Evolutionary conservation across 2,329 filamentous ascomycete genomes (phyloP).

Genomic region (Ophiocordyceps camponoti-leonardi): DNA sequence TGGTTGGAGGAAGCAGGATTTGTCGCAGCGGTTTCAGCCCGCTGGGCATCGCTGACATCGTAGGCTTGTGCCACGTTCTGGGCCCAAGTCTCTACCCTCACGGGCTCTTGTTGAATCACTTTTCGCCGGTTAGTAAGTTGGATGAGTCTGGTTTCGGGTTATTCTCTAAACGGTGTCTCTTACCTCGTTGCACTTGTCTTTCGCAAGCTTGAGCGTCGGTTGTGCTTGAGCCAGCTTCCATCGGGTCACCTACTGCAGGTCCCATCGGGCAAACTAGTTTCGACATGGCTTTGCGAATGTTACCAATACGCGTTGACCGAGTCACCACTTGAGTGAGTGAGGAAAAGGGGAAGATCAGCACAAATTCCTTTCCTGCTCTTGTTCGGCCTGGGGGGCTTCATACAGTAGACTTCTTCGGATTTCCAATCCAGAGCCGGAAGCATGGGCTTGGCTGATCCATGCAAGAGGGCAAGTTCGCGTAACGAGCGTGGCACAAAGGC

Average conservation of each 20-base stretch:
- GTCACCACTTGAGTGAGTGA: not conserved
- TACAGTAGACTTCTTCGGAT: not conserved
- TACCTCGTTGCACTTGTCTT: not conserved
- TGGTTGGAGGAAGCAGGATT: too few relatives aligned
- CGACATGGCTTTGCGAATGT: not conserved
- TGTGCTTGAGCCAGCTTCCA: not conserved
- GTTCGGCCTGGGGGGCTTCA: too few relatives aligned
- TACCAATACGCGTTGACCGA: too few relatives aligned
- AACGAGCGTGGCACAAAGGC: not conserved
- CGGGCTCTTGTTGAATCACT: not conserved
- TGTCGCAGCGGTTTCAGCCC: not conserved
- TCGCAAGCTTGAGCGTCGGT: not conserved
- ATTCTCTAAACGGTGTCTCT: too few relatives aligned
- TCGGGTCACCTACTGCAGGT: not conserved
- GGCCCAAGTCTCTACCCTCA: not conserved
- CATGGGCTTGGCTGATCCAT: not conserved
- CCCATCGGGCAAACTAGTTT: not conserved
- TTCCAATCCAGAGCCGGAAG: not conserved
- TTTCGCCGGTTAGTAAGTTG: not conserved
- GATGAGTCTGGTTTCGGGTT: too few relatives aligned
- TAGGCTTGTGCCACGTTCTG: not conserved
- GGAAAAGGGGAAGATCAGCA: too few relatives aligned
- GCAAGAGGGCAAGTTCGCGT: not conserved
- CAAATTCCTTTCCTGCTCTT: too few relatives aligned
- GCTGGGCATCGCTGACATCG: not conserved